These are phyloP conservation scores for Gossypium davidsonii DNA, from an alignment of 441 rosid species.

Conservation along the genomic window DNA sequence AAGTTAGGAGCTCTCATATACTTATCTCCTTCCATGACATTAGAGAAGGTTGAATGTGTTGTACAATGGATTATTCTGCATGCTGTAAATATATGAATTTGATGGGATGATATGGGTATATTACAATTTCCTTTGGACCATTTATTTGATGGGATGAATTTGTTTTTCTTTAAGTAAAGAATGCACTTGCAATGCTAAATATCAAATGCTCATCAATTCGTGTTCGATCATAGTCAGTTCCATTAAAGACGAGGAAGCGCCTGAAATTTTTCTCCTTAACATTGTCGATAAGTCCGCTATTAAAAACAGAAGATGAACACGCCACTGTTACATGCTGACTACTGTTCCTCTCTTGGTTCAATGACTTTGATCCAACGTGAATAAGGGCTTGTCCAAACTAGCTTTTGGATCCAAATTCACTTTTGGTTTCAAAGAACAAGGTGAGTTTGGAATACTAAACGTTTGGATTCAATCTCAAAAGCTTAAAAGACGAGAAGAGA, in stretches of 20 bases:
- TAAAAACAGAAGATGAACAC: too few species aligned
- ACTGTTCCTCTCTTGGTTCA: background rate
- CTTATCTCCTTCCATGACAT: background rate
- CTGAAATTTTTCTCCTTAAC: background rate
- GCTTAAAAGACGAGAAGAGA: too few species aligned
- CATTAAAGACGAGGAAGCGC: background rate
- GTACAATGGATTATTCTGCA: background rate
- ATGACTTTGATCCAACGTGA: background rate
- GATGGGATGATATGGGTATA: background rate
- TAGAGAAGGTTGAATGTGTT: conserved; percentile 1
- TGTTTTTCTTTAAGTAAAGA: background rate
- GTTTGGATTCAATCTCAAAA: too few species aligned
- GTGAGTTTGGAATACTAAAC: too few species aligned
- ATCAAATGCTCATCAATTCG: background rate
- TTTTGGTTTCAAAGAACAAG: too few species aligned
- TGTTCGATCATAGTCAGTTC: background rate
- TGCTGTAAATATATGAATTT: background rate
- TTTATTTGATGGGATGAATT: background rate
- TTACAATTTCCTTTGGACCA: background rate
- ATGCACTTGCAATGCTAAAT: background rate
- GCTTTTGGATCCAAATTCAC: too few species aligned
- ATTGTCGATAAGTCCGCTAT: background rate
- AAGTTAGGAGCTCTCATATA: background rate
- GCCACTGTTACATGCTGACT: too few species aligned
- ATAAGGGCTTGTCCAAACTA: too few species aligned